Evolutionary conservation across 2,329 filamentous ascomycete species (phyloP).

Genomic region (Cladophialophora bantiana): DNA sequence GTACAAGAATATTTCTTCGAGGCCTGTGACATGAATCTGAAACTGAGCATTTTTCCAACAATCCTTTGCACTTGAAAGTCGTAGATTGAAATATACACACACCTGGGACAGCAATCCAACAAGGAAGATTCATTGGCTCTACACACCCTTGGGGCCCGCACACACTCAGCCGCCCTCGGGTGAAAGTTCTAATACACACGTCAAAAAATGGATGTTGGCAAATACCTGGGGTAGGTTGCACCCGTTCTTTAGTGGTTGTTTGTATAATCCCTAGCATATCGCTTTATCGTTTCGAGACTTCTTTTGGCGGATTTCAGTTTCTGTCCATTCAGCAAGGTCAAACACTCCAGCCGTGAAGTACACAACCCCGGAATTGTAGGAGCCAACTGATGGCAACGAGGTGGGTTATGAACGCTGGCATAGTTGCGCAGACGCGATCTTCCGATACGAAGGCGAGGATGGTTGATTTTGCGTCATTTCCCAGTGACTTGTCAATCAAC

Average conservation of each 20-base stretch:
- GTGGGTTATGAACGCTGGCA: too few relatives aligned
- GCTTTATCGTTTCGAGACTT: neutral
- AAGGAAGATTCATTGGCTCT: neutral
- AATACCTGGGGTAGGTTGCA: neutral
- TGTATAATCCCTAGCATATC: neutral
- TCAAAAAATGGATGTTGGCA: neutral
- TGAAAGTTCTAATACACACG: conserved; percentile 1
- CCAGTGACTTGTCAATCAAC: neutral
- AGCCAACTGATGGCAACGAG: too few relatives aligned
- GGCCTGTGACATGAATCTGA: neutral
- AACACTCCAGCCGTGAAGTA: too few relatives aligned
- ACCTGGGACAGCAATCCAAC: neutral
- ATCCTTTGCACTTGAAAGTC: neutral
- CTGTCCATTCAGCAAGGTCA: too few relatives aligned
- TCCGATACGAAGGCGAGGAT: neutral
- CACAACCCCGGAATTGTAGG: neutral
- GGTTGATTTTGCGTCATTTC: neutral
- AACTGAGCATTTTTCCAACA: neutral
- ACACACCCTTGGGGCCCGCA: neutral
- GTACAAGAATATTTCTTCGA: conserved; percentile 1
- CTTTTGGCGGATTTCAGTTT: neutral
- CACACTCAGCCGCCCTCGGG: too few relatives aligned
- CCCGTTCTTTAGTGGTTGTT: neutral
- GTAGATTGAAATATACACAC: neutral
- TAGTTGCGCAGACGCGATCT: too few relatives aligned